These are phyloP conservation scores for Pouteria glomerata DNA, from an alignment of 148 eudicot species.

Conservation along the genomic window DNA sequence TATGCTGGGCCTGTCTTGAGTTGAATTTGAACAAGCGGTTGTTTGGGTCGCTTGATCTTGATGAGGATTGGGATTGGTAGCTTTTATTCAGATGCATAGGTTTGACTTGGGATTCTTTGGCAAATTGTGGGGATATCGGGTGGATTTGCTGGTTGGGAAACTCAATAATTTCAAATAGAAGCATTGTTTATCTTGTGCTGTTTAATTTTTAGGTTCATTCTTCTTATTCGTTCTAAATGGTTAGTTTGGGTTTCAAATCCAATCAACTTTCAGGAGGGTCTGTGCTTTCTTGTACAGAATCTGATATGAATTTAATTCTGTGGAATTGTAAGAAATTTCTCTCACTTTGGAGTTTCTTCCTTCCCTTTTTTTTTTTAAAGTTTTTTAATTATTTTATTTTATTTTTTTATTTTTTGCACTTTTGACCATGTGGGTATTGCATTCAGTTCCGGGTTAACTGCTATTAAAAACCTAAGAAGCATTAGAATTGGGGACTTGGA, in stretches of 20 bases:
- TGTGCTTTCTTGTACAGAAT: background rate
- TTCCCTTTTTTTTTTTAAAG: too few relatives aligned
- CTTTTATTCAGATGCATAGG: slow-evolving; percentile 4
- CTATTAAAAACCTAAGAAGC: background rate
- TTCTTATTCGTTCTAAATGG: background rate
- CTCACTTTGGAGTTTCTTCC: background rate
- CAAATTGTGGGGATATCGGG: background rate
- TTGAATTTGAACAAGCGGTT: background rate
- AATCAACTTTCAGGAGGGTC: background rate
- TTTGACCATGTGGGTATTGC: background rate
- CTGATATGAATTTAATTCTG: background rate
- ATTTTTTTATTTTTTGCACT: too few relatives aligned
- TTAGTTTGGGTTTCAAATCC: background rate
- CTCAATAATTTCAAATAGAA: background rate
- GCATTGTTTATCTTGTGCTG: background rate
- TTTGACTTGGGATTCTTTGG: slow-evolving; percentile 17
- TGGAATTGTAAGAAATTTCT: background rate
- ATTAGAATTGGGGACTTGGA: background rate
- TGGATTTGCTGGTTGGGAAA: slow-evolving; percentile 15
- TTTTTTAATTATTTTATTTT: too few relatives aligned
- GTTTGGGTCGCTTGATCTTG: background rate
- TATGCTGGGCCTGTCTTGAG: background rate
- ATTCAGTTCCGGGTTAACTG: background rate
- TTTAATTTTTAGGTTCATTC: background rate
- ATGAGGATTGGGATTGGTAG: slow-evolving; percentile 10